Evolutionary conservation across 805 yeast genomes (phyloP).

Genomic region (Hanseniaspora lindneri): DNA sequence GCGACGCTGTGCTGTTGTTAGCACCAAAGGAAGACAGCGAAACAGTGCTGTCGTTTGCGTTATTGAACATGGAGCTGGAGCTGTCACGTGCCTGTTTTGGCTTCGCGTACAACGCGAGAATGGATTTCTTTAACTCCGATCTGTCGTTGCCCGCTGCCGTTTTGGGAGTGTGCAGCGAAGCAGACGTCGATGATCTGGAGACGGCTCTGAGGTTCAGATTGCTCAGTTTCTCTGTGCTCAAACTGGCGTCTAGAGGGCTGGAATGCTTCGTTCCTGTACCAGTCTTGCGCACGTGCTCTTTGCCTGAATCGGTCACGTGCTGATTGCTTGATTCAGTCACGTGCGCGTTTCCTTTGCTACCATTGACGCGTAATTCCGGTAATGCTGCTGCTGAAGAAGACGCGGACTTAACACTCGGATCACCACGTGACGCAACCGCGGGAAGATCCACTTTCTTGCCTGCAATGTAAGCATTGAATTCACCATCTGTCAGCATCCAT

Average conservation of each 20-base stretch:
- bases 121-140: constrained; percentile 85
- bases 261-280: too few species aligned
- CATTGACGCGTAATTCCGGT: too few species aligned
- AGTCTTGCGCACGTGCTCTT: constrained; percentile 16
- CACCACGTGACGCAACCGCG: not conserved
- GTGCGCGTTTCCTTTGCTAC: too few species aligned
- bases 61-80: constrained; percentile 16
- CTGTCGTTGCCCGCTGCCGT: constrained; percentile 29
- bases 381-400: constrained; percentile 16
- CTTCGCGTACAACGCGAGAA: constrained; percentile 72
- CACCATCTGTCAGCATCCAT: constrained; percentile 48
- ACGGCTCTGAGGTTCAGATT: constrained; percentile 14
- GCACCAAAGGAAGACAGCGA: not conserved
- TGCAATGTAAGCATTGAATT: constrained; percentile 34
- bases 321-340: not conserved
- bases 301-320: not conserved
- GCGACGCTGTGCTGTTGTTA: not conserved
- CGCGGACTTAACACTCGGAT: constrained; percentile 18
- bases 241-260: too few species aligned
- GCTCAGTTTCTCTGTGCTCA: constrained; percentile 15
- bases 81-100: constrained; percentile 26
- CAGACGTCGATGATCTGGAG: constrained; percentile 8
- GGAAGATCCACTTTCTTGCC: constrained; percentile 31
- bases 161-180: constrained; percentile 16
- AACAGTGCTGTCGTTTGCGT: constrained; percentile 14